Base-by-base conservation (phyloP, 352 stramenopile genomes). In the Plasmopara muralis region DNA sequence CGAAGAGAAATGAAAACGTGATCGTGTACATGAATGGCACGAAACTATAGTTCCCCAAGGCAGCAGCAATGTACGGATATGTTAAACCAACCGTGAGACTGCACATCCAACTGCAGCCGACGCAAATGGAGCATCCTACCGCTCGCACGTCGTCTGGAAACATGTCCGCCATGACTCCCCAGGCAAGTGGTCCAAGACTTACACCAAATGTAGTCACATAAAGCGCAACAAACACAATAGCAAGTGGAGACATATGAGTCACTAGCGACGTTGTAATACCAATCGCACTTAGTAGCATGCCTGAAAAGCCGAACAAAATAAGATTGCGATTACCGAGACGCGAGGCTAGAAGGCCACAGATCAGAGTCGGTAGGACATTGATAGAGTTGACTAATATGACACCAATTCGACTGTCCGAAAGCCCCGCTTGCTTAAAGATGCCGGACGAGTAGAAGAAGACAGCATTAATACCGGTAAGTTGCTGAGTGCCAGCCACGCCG, bases 371-470 rank as follows among this genome's bases (percentile, higher is more conserved):
- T 15, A 85, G 8, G 4, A 85, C 41, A 53, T 82, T 82, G 29
- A 85, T 64, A 39, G 72, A 59, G 34, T 77, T 75, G 43, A 87
- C 62, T 12, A 75, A 64, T 14, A 82, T 44, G 34, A 64, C 77
- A 35, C 72, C 77, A 15, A 85, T 49, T 7, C 74, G 74, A 29
- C 63, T 66, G 46, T 87, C 77, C 0, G 53, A 53, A 25, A 87
- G 62, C 0, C 77, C 74, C 2, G 74, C 73, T 44, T 73, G 50
- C 15, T 66, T 73, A 56, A 87, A 87, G 29, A 87, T 63, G 7
- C 55, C 56, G 9, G 69, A 82, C n/a, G 77, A 84, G 55, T 87
- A 87, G 55, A 81, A 75, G 60, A 83, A 85, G 10, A 85, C 68
- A 25, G 70, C 77, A 45, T 81, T 87, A 47, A 85, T 70, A 28